Evolutionary conservation across 2,329 filamentous ascomycete genomes (phyloP), one percentile per base, ranked within the genome.

Genomic region (Colletotrichum shisoi): DNA sequence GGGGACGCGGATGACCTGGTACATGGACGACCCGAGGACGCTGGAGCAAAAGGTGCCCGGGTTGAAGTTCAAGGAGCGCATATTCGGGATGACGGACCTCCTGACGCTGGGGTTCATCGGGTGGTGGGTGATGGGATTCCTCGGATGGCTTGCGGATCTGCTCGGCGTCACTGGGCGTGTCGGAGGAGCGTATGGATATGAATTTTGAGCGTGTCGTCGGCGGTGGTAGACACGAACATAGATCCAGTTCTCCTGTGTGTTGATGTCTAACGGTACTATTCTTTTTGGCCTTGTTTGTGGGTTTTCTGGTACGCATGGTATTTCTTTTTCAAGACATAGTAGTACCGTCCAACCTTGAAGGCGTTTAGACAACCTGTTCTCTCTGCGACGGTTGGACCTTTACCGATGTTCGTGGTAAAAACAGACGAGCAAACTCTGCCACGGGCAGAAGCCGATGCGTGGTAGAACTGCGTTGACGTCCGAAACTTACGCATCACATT

Each of bases 131-230:
- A 12, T 67, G 4, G 64, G 60, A 1, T 67, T 67, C 4, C 8
- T 67, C 7, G 24, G 39, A 5, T 67, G 65, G 65, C 11, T 68
- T 1, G 21, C 57, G 1, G 65, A 68, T 21, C 19, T 68, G 3
- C 40, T 65, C 9, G 21, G 40, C 0, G 21, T 59, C 3, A 54
- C 61, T 3, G 34, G 42, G 2, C 42, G 54, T 12, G 21, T 65
- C 0, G 65, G 61, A 13, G 65, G 61, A 21, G 65, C 42, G 2
- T 68, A 68, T 17, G 65, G 54, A 1, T 64, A 64, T 21, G 54
- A 53, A 1, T 68, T 68, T 8, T 67, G 64, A 64, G 11, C 13
- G 27, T 31, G 24, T 31, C 7, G 7, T 31, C 27, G 27, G 7
- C 27, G 27, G 27, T 31, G 27, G 21, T 21, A 21, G 7, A 31